A percentile compares a stretch with the other conserved stretches of the same genome.
These are phyloP conservation scores for Pseudonectria foliicola DNA, from an alignment of 2,329 filamentous ascomycete genomes.

Conservation along the genomic window DNA sequence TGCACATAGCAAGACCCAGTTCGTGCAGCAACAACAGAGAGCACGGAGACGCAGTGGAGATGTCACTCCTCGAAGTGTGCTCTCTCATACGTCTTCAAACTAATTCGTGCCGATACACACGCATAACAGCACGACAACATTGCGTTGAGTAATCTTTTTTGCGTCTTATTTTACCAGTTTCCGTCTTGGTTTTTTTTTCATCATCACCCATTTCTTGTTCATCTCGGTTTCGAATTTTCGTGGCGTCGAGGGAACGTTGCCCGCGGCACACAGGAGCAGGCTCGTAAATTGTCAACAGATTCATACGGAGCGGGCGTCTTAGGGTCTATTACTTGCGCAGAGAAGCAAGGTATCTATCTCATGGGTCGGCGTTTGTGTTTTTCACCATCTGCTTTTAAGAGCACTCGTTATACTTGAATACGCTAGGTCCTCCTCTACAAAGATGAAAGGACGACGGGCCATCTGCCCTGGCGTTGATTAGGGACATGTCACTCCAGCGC, in stretches of 20 bases:
- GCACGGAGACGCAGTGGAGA: constrained; percentile 48
- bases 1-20: constrained; percentile 42
- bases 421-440: too few species aligned
- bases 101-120: neutral
- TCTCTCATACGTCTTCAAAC: constrained; percentile 36
- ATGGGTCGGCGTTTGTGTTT: constrained; percentile 20
- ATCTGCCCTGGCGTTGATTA: too few species aligned
- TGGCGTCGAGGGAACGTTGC: constrained; percentile 14
- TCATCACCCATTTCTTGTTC: constrained; percentile 13
- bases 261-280: constrained; percentile 19
- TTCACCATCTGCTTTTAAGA: constrained; percentile 5
- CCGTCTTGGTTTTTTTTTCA: constrained; percentile 8
- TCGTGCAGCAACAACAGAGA: constrained; percentile 35
- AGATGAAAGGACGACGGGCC: too few species aligned
- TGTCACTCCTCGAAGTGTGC: constrained; percentile 47
- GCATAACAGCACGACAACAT: constrained; percentile 12
- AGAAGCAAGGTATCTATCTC: constrained; percentile 10
- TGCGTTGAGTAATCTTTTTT: constrained; percentile 13
- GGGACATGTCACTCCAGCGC: too few species aligned
- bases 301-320: constrained; percentile 21
- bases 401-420: constrained; percentile 1
- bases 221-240: constrained; percentile 15
- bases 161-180: constrained; percentile 8
- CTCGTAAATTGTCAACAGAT: constrained; percentile 17
- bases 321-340: constrained; percentile 6